These are phyloP conservation scores for Pseudisothecium myosuroides DNA, from an alignment of 225 moss, liverwort and hornwort species.

Conservation along the genomic window DNA sequence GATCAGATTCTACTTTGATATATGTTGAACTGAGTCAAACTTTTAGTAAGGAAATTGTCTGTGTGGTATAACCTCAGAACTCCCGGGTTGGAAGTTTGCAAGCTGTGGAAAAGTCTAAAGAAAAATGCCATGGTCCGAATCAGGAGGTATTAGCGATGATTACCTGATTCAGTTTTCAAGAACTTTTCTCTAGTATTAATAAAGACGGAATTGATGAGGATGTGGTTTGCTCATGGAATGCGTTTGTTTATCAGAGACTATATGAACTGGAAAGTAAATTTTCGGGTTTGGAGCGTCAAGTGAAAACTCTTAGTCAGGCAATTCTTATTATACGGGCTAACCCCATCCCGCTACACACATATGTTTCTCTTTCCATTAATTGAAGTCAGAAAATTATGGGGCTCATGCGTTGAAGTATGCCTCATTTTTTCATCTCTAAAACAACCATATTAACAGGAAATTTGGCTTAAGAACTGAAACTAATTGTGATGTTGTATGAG, in stretches of 20 bases:
- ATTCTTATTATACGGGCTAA: neutral
- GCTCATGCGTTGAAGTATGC: neutral
- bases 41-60: neutral
- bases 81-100: neutral
- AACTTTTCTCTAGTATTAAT: neutral
- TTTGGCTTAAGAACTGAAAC: neutral
- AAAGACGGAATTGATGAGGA: neutral
- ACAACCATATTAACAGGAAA: neutral
- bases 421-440: neutral
- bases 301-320: slow-evolving; percentile 48
- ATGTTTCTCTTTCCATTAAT: neutral
- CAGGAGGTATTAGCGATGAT: slow-evolving; percentile 10
- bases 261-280: slow-evolving; percentile 48
- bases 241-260: slow-evolving; percentile 28
- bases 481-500: neutral
- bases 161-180: neutral
- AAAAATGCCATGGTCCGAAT: neutral
- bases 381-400: neutral
- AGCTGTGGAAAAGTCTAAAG: neutral
- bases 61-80: neutral
- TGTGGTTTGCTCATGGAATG: neutral
- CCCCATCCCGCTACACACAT: neutral
- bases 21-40: neutral
- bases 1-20: neutral
- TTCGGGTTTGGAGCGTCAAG: slow-evolving; percentile 32